A percentile compares a stretch with the other conserved stretches of the same genome.
Conservation (phyloP, 2,329 filamentous ascomycete species). For the Hymenoscyphus scutula region DNA sequence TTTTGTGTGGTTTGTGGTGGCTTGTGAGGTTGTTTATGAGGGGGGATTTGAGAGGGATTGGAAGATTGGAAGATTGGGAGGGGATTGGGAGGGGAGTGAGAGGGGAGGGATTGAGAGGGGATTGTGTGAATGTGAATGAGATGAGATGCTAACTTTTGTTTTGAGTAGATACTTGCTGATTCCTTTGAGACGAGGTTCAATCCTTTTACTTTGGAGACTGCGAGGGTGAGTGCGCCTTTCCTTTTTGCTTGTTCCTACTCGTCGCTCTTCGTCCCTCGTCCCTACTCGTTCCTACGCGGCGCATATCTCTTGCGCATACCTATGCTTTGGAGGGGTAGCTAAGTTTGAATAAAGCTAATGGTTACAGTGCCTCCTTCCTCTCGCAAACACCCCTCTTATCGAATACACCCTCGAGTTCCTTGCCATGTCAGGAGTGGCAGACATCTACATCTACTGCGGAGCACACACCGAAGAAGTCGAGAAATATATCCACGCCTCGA, state of each 20-base stretch:
- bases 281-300: neutral
- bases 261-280: too few relatives aligned
- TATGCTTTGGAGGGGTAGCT: neutral
- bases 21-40: too few relatives aligned
- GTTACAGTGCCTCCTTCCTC: conserved; percentile 78
- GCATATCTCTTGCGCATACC: neutral
- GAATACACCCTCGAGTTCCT: conserved; percentile 98
- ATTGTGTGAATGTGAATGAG: too few relatives aligned
- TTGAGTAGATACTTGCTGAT: conserved; percentile 76
- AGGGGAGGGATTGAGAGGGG: too few relatives aligned
- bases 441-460: conserved; percentile 89
- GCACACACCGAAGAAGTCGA: conserved; percentile 86
- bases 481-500: conserved; percentile 77
- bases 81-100: too few relatives aligned
- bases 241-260: neutral
- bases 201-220: conserved; percentile 84
- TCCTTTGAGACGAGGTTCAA: conserved; percentile 90
- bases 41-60: too few relatives aligned
- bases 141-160: conserved; percentile 18
- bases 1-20: too few relatives aligned
- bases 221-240: conserved; percentile 62
- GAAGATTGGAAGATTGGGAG: too few relatives aligned
- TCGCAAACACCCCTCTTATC: conserved; percentile 92
- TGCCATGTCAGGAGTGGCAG: conserved; percentile 89
- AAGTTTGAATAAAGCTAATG: neutral